A percentile compares a stretch with the other conserved stretches of the same genome.
These are phyloP conservation scores for Corchorus capsularis DNA, from an alignment of 345 rosid species.

Conservation along the genomic window DNA sequence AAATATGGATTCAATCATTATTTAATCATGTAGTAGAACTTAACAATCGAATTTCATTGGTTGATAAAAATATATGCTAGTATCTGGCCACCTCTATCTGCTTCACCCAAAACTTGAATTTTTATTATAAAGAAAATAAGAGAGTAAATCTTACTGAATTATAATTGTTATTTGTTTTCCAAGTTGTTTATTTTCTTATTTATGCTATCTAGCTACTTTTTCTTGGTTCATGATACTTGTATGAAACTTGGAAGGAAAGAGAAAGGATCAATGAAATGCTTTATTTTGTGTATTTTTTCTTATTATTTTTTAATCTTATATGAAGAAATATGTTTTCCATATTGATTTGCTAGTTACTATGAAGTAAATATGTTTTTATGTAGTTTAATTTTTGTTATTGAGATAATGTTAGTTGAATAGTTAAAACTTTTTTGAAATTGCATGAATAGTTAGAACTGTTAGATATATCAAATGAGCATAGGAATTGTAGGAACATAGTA, in stretches of 20 bases:
- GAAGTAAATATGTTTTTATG: not conserved
- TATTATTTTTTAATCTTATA: not conserved
- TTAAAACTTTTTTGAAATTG: not conserved
- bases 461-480: not conserved
- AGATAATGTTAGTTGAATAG: not conserved
- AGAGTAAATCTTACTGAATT: too few species aligned
- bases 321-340: not conserved
- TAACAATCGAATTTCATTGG: too few species aligned
- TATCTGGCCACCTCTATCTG: too few species aligned
- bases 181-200: too few species aligned
- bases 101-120: too few species aligned
- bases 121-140: too few species aligned
- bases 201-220: too few species aligned
- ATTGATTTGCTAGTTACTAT: not conserved
- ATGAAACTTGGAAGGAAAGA: not conserved
- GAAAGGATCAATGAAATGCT: slow-evolving; percentile 3
- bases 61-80: too few species aligned
- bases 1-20: too few species aligned
- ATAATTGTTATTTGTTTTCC: too few species aligned
- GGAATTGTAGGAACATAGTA: not conserved
- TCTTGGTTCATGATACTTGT: not conserved
- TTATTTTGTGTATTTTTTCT: not conserved
- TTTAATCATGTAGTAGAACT: too few species aligned
- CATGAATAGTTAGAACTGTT: not conserved
- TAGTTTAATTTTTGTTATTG: not conserved